Percentiles rank a stretch among this genome's conserved stretches.
Conservation (phyloP, 2,329 filamentous ascomycete species). For the Aspergillus pseudonomiae region DNA sequence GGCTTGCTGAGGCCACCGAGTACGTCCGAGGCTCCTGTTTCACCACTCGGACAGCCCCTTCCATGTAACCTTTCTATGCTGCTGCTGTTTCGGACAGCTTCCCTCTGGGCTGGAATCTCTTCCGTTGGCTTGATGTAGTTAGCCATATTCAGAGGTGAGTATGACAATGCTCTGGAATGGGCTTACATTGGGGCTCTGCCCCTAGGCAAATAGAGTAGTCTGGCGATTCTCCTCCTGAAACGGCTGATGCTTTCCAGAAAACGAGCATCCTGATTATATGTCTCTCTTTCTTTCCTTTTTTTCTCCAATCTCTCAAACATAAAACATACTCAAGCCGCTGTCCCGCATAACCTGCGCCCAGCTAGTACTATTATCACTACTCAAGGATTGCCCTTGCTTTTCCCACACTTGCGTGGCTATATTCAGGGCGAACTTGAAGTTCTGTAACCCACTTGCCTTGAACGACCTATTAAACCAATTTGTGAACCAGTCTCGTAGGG, state of each 20-base stretch:
- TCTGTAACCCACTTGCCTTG: constrained; percentile 34
- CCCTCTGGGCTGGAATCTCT: too few species aligned
- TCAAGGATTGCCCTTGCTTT: constrained; percentile 21
- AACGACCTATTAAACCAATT: constrained; percentile 37
- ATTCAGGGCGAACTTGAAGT: constrained; percentile 31
- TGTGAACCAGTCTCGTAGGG: constrained; percentile 40
- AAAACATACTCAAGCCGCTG: constrained; percentile 6
- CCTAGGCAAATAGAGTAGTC: too few species aligned
- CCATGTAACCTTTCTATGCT: too few species aligned
- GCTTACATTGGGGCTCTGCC: too few species aligned
- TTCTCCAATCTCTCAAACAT: constrained; percentile 1
- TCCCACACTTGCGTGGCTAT: constrained; percentile 35
- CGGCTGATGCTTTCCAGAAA: background rate
- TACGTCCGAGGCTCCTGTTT: too few species aligned
- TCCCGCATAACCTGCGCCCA: constrained; percentile 11
- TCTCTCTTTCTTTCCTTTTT: background rate
- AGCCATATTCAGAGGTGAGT: too few species aligned
- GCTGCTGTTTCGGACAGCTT: too few species aligned
- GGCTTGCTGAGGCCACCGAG: too few species aligned
- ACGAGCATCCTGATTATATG: background rate
- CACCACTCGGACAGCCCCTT: too few species aligned
- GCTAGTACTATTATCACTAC: background rate
- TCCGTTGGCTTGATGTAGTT: too few species aligned
- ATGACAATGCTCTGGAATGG: too few species aligned
- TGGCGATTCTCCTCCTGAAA: too few species aligned